Evolutionary conservation across 345 rosid species (phyloP).

Genomic region (Carallia pectinifolia): DNA sequence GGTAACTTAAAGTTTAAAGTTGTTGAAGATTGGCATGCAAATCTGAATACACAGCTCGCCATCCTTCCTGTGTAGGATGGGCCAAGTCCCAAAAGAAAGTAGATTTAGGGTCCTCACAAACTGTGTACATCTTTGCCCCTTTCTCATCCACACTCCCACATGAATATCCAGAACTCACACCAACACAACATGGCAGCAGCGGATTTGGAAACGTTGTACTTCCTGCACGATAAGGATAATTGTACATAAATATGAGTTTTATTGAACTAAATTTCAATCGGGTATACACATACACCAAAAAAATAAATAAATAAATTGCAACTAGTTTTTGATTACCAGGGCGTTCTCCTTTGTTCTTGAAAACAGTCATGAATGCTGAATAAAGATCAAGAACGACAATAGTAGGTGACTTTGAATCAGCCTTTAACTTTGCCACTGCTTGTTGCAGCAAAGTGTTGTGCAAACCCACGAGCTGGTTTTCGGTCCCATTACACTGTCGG

Average conservation of each 20-base stretch:
- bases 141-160: constrained; percentile 42
- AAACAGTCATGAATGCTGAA: constrained; percentile 48
- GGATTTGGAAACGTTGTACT: constrained; percentile 29
- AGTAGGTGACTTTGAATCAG: constrained; percentile 27
- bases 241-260: neutral
- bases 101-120: constrained; percentile 48
- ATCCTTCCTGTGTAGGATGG: constrained; percentile 60
- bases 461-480: constrained; percentile 32
- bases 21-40: constrained; percentile 28
- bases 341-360: constrained; percentile 29
- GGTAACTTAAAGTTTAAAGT: neutral
- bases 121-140: constrained; percentile 40
- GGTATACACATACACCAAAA: neutral
- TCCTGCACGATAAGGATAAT: neutral
- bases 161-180: constrained; percentile 15
- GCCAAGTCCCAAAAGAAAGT: constrained; percentile 64
- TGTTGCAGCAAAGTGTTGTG: constrained; percentile 55
- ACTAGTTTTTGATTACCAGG: constrained; percentile 5
- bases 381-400: constrained; percentile 56
- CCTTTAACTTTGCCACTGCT: constrained; percentile 49
- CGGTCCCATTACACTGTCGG: constrained; percentile 45
- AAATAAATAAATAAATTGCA: neutral
- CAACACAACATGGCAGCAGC: constrained; percentile 58
- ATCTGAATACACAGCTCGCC: constrained; percentile 47
- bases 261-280: neutral